These are phyloP conservation scores for Stramenopiles sp. DNA, from an alignment of 352 stramenopile species.

Conservation along the genomic window DNA sequence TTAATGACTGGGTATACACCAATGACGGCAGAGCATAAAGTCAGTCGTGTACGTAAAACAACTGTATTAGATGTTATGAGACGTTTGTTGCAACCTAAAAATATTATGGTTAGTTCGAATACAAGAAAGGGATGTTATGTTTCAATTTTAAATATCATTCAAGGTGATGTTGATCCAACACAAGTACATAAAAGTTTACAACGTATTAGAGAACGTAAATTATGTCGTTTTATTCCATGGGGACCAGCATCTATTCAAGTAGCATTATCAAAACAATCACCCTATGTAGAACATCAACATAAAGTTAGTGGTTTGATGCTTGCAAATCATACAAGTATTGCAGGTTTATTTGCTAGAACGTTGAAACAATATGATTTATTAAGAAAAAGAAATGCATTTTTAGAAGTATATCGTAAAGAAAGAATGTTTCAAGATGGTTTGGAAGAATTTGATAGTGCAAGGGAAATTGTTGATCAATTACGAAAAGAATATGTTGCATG, in stretches of 20 bases:
- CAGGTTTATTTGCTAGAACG: conserved; percentile 54
- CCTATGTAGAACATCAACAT: conserved; percentile 85
- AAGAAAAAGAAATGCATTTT: conserved; percentile 89
- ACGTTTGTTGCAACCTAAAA: conserved; percentile 80
- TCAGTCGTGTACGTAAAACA: conserved; percentile 77
- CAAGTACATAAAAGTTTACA: conserved; percentile 95
- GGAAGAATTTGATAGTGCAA: conserved; percentile 53
- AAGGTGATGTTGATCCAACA: conserved; percentile 93
- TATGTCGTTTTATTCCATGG: conserved; percentile 95
- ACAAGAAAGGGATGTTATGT: conserved; percentile 92
- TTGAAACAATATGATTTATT: conserved; percentile 90
- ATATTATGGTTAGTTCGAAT: conserved; percentile 97
- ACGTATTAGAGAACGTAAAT: conserved; percentile 85
- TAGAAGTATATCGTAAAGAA: conserved; percentile 95
- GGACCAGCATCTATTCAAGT: conserved; percentile 96
- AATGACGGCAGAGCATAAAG: conserved; percentile 45
- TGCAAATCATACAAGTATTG: conserved; percentile 95
- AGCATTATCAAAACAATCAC: conserved; percentile 83
- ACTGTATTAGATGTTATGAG: conserved; percentile 98
- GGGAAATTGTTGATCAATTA: conserved; percentile 14
- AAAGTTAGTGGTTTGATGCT: conserved; percentile 95
- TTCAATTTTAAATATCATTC: conserved; percentile 98
- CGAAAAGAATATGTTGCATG: conserved; percentile 1
- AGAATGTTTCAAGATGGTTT: conserved; percentile 80
- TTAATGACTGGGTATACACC: conserved; percentile 99